A percentile compares a stretch with the other conserved stretches of the same genome.
These are phyloP conservation scores for Fragaria iinumae DNA, from an alignment of 306 rosid species.

Conservation along the genomic window DNA sequence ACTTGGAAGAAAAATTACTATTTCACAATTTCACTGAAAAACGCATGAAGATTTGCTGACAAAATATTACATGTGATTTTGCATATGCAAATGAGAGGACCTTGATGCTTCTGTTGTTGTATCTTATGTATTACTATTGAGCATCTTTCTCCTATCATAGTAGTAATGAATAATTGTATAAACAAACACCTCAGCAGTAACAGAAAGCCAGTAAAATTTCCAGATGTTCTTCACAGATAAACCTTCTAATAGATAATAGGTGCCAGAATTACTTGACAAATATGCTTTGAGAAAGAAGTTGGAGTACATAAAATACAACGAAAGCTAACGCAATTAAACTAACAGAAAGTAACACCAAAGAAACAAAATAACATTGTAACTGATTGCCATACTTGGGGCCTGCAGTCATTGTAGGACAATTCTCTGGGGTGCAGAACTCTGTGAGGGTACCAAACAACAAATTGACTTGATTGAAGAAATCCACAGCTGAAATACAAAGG, in stretches of 20 bases:
- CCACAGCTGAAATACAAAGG: slow-evolving; percentile 76
- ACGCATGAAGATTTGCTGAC: not conserved
- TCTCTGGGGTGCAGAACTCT: slow-evolving; percentile 93
- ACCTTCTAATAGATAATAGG: not conserved
- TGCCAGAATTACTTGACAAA: slow-evolving; percentile 8
- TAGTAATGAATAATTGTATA: not conserved
- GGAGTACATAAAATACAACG: not conserved
- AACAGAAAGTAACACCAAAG: slow-evolving; percentile 10
- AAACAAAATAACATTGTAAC: slow-evolving; percentile 13
- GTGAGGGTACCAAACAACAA: slow-evolving; percentile 97
- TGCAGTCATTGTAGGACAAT: slow-evolving; percentile 98
- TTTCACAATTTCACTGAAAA: not conserved
- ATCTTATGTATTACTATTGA: not conserved
- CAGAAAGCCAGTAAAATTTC: not conserved
- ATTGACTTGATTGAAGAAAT: slow-evolving; percentile 99
- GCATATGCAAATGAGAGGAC: not conserved
- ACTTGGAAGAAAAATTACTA: not conserved
- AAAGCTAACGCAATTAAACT: slow-evolving; percentile 21
- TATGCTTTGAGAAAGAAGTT: not conserved
- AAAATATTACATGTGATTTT: not conserved
- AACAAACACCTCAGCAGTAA: not conserved
- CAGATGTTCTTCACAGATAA: not conserved
- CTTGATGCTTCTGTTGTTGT: not conserved
- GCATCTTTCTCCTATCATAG: not conserved
- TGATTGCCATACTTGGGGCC: slow-evolving; percentile 88